Evolutionary conservation across 192 early-diverging fungal genomes (phyloP).

Genomic region (Pecoramyces ruminantium): DNA sequence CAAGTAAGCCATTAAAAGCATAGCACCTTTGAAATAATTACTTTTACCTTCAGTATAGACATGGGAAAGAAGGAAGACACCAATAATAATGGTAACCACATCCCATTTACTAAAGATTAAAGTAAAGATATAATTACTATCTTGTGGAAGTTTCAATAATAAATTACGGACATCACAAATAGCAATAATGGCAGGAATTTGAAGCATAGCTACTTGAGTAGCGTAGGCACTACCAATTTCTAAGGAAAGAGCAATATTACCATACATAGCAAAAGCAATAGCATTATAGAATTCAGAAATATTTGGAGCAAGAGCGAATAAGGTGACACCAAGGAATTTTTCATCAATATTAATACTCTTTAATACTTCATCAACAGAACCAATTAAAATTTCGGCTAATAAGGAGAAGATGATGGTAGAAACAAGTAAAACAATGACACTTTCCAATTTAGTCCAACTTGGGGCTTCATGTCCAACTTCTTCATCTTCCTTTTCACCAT

Average conservation of each 20-base stretch:
- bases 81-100: conserved; percentile 35
- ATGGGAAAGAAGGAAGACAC: conserved; percentile 42
- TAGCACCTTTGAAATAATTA: conserved; percentile 94
- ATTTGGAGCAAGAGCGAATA: conserved; percentile 90
- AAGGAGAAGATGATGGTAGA: conserved; percentile 74
- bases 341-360: conserved; percentile 38
- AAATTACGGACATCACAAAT: conserved; percentile 5
- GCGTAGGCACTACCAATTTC: conserved; percentile 95
- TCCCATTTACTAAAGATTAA: conserved; percentile 61
- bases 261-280: conserved; percentile 82
- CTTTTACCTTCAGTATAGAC: conserved; percentile 87
- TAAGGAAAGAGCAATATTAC: conserved; percentile 64
- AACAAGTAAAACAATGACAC: conserved; percentile 53
- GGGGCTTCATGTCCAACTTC: conserved; percentile 74
- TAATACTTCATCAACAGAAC: conserved; percentile 66
- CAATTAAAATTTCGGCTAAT: conserved; percentile 85
- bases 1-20: conserved; percentile 69
- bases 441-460: conserved; percentile 74
- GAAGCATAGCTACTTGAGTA: conserved; percentile 82
- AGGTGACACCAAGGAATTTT: conserved; percentile 80
- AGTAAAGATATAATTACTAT: conserved; percentile 22
- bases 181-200: conserved; percentile 83
- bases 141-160: conserved; percentile 5
- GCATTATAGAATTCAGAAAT: conserved; percentile 86
- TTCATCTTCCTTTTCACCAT: conserved; percentile 24